phyloP scores from a whole-genome alignment of 2,329 filamentous ascomycete species.

The Coniochaeta sp. region DNA sequence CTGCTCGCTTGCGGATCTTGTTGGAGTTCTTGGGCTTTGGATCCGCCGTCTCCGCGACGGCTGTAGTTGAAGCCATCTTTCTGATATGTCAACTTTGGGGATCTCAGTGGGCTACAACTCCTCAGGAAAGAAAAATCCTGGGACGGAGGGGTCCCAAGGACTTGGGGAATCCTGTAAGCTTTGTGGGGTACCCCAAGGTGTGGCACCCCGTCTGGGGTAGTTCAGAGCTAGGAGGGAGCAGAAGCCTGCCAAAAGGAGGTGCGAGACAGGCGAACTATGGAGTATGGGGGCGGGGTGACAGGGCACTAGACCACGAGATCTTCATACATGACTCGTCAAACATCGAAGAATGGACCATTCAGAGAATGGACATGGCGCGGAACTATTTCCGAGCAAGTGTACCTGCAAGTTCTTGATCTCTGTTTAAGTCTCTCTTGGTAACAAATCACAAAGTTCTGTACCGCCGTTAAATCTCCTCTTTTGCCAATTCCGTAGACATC shows the following conservation, averaged over 20 bases:
- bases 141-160: not conserved
- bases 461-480: not conserved
- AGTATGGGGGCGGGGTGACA: too few species aligned
- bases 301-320: not conserved
- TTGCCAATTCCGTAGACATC: not conserved
- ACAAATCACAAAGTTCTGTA: not conserved
- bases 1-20: slow-evolving; percentile 35
- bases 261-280: not conserved
- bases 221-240: not conserved
- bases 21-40: not conserved
- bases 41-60: not conserved
- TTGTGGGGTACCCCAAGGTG: not conserved
- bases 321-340: not conserved
- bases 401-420: too few species aligned
- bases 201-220: not conserved
- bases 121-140: not conserved
- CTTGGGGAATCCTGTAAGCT: not conserved
- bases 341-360: not conserved
- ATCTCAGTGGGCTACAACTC: not conserved
- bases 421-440: not conserved
- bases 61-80: not conserved
- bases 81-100: not conserved
- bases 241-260: too few species aligned
- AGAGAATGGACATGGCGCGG: not conserved
- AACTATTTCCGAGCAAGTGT: not conserved